phyloP scores from a whole-genome alignment of 371 early-diverging fungal genomes.

The Zychaea mexicana region DNA sequence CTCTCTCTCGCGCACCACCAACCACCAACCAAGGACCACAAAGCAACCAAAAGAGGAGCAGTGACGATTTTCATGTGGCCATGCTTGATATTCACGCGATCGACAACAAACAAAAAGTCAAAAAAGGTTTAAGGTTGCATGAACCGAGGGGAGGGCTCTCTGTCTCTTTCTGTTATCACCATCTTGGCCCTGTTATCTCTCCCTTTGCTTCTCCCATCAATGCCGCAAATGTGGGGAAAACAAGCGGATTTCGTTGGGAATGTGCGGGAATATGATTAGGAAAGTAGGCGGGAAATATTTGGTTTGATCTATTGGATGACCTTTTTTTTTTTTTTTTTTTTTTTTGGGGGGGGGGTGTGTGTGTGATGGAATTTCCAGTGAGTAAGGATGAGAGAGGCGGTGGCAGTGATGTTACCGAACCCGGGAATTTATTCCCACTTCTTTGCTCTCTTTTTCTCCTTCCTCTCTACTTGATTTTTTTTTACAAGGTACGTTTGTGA shows the following conservation, averaged over 20 bases:
- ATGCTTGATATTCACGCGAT: no score
- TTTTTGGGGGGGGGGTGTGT: neutral
- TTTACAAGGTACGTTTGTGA: constrained; percentile 4
- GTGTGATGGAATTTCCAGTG: no score
- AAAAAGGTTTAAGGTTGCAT: neutral
- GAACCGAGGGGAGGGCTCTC: neutral
- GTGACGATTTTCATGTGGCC: neutral
- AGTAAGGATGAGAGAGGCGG: no score
- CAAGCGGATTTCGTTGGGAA: neutral
- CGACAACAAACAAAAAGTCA: neutral
- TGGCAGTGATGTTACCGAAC: no score
- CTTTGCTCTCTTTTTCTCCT: neutral
- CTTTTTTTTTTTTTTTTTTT: constrained; percentile 14
- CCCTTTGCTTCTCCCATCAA: neutral
- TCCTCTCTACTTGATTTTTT: constrained; percentile 5
- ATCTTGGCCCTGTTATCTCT: neutral
- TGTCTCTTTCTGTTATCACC: no score
- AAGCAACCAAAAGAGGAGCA: neutral
- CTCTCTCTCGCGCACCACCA: no score
- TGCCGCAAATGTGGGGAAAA: constrained; percentile 1
- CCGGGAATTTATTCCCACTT: constrained; percentile 6
- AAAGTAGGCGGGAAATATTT: neutral
- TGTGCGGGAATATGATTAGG: constrained; percentile 6
- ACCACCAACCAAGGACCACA: no score
- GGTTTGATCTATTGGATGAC: constrained; percentile 1